Evolutionary conservation across 2,329 filamentous ascomycete species (phyloP).

Genomic region (Arthrobotrys entomopaga): DNA sequence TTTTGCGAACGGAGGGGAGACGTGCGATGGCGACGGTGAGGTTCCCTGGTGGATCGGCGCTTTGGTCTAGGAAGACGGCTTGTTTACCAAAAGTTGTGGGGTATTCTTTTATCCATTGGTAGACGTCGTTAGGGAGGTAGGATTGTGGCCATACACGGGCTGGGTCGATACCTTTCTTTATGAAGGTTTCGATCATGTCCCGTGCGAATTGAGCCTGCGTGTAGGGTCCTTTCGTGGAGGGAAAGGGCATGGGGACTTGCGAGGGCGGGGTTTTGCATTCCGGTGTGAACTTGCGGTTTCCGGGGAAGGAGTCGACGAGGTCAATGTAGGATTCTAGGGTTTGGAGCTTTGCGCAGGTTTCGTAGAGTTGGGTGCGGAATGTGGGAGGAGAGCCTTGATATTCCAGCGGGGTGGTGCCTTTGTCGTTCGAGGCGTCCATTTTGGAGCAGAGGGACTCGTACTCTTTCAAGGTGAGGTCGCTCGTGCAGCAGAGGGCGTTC

Average conservation of each 20-base stretch:
- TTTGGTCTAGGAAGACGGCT: conserved; percentile 74
- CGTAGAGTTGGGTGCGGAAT: conserved; percentile 74
- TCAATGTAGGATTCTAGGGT: conserved; percentile 72
- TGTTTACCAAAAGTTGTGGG: conserved; percentile 70
- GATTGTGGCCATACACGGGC: conserved; percentile 72
- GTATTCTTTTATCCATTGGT: conserved; percentile 73
- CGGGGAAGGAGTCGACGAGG: conserved; percentile 67
- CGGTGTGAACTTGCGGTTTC: conserved; percentile 71
- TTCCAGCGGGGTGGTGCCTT: conserved; percentile 69
- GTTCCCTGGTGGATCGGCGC: conserved; percentile 67
- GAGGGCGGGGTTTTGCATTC: conserved; percentile 72
- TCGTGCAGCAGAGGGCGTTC: conserved; percentile 75
- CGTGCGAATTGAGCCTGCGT: conserved; percentile 74
- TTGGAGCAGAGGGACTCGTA: conserved; percentile 76
- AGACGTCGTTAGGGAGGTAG: conserved; percentile 72
- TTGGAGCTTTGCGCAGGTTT: conserved; percentile 72
- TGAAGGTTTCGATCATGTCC: conserved; percentile 73
- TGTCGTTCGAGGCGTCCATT: conserved; percentile 73
- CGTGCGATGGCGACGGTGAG: conserved; percentile 69
- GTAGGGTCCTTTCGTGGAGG: conserved; percentile 65
- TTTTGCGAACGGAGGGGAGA: conserved; percentile 68
- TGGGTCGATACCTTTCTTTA: conserved; percentile 66
- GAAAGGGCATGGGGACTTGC: conserved; percentile 76
- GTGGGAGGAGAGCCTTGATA: conserved; percentile 70
- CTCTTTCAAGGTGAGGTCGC: conserved; percentile 75